Evolutionary conservation across 768 basidiomycete genomes (phyloP).

Genomic region (Tylopilus intermedius): DNA sequence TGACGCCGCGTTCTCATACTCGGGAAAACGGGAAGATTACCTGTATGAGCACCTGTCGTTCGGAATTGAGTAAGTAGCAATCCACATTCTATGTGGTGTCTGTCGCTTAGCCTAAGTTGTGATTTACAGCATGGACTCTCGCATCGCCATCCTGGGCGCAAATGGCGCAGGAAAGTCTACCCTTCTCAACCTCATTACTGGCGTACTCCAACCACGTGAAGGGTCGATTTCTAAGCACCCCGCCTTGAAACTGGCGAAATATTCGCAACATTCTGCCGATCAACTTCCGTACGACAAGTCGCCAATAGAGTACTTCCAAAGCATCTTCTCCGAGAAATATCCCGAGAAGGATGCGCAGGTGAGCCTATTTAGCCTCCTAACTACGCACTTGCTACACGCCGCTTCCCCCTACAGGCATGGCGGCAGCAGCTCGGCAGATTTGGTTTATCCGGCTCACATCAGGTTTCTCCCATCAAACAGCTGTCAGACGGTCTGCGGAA

Average conservation of each 20-base stretch:
- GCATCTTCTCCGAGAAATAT: constrained; percentile 71
- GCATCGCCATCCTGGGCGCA: constrained; percentile 92
- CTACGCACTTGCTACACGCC: constrained; percentile 10
- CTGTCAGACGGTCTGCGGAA: constrained; percentile 95
- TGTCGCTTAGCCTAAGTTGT: constrained; percentile 2
- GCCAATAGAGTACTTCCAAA: constrained; percentile 93
- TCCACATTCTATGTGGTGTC: constrained; percentile 2
- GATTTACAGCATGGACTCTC: constrained; percentile 76
- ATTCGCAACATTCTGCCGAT: constrained; percentile 97
- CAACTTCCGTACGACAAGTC: constrained; percentile 91
- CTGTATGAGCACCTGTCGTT: constrained; percentile 88
- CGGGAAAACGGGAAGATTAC: constrained; percentile 81
- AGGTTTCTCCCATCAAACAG: constrained; percentile 89
- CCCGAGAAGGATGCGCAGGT: constrained; percentile 89
- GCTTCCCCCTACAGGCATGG: constrained; percentile 62
- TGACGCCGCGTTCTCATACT: constrained; percentile 93
- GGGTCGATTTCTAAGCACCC: constrained; percentile 90
- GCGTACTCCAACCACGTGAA: constrained; percentile 68
- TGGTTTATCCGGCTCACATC: constrained; percentile 90
- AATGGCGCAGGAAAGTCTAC: constrained; percentile 96
- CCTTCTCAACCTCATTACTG: constrained; percentile 84
- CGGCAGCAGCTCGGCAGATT: constrained; percentile 92
- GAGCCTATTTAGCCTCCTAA: constrained; percentile 10
- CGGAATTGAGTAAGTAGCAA: constrained; percentile 83
- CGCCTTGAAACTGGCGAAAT: constrained; percentile 91